These are phyloP conservation scores for Limnomonas spitsbergensis DNA, from an alignment of 139 green algal genomes.

Conservation along the genomic window DNA sequence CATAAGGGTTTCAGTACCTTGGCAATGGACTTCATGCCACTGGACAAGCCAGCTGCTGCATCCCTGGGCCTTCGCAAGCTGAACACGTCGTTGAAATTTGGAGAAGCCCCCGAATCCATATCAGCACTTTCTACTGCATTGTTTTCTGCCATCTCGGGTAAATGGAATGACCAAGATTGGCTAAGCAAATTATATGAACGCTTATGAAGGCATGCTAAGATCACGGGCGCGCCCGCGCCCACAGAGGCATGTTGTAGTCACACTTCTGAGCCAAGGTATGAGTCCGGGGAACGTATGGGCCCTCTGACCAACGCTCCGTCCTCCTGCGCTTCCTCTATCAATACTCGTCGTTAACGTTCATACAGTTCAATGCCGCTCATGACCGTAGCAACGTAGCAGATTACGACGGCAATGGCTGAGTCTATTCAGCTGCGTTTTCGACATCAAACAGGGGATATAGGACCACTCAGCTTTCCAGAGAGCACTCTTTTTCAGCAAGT, in stretches of 20 bases:
- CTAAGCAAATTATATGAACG: too few relatives aligned
- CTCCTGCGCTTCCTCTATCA: too few relatives aligned
- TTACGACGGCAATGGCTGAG: not conserved
- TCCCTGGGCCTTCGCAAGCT: conserved; percentile 53
- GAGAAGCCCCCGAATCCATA: not conserved
- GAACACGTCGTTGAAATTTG: conserved; percentile 68
- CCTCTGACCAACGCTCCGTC: too few relatives aligned
- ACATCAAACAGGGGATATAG: conserved; percentile 31
- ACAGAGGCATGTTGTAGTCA: too few relatives aligned
- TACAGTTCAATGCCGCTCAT: too few relatives aligned
- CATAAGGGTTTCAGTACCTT: conserved; percentile 34
- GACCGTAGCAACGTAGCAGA: too few relatives aligned
- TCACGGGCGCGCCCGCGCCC: too few relatives aligned
- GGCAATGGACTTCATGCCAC: conserved; percentile 36
- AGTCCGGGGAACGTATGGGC: too few relatives aligned
- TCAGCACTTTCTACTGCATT: not conserved
- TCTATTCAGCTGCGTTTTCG: not conserved
- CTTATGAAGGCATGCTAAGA: too few relatives aligned
- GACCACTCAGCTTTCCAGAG: conserved; percentile 36
- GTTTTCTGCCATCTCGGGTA: conserved; percentile 3
- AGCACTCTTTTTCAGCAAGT: conserved; percentile 17
- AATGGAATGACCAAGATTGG: too few relatives aligned
- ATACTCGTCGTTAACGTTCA: too few relatives aligned
- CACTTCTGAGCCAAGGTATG: too few relatives aligned
- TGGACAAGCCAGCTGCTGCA: conserved; percentile 42